Base-by-base conservation (phyloP, 2,329 filamentous ascomycete species). In the Cordyceps fumosorosea region DNA sequence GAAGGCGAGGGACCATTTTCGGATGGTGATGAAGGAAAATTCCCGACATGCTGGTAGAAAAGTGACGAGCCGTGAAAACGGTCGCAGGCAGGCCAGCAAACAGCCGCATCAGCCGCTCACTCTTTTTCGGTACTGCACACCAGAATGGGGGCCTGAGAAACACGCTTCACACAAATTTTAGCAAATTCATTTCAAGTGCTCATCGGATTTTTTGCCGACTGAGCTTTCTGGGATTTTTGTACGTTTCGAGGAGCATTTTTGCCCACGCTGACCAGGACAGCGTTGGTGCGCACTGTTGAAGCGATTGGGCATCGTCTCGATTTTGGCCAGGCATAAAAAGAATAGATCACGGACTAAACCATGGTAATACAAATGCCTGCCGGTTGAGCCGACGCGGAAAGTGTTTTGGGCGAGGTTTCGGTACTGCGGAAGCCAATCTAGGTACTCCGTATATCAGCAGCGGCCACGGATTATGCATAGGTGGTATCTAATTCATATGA, bases 331-430 rank as follows among this genome's bases (percentile, higher is more conserved):
- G 34, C 34, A 44, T 44, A 24, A 22, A 12, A 26, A 26, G 20
- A 16, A 22, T 5, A 44, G 34, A 32, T 10, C n/a, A 24, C 44
- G 14, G 20, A 29, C 44, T 16, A 14, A 50, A 26, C 14, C 32
- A 20, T 37, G 20, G n/a, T 18, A 5, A 24, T 18, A 26, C 44
- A 7, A 32, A 7, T 16, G 20, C 47, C 3, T 6, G 18, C 22
- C 22, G 37, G 16, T 18, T 51, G 8, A 16, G 48, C 22, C 47
- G 56, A 45, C n/a, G 34, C 34, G 47, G 20, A 22, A 52, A 59
- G 37, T 37, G 56, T 59, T 59, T 52, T 5, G 34, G 47, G 14
- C 56, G 29, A 52, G 34, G 47, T 59, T 59, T 59, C 56, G 18
- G 8, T 12, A 8, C 34, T 37, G 34, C 34, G 2, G 29, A 32